Evolutionary conservation across 2,329 filamentous ascomycete species (phyloP).

Genomic region (Ophiostoma tasmaniense): DNA sequence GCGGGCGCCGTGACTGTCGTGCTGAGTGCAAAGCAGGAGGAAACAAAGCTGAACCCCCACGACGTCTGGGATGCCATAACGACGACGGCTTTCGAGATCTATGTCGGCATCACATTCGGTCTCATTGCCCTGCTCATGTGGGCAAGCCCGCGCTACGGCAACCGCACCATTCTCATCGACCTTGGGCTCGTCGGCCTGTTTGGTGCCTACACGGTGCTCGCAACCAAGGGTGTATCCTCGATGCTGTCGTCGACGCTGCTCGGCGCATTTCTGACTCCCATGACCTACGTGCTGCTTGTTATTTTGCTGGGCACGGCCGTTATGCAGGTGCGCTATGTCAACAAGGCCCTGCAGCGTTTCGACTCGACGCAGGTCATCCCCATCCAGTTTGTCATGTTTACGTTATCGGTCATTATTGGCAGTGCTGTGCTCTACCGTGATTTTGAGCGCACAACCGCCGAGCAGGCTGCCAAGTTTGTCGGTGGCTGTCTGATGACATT

Average conservation of each 20-base stretch:
- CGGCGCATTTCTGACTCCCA: conserved; percentile 80
- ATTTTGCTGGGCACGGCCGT: conserved; percentile 77
- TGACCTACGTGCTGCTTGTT: conserved; percentile 78
- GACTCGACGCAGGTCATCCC: conserved; percentile 97
- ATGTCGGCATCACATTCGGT: conserved; percentile 65
- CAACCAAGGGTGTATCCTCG: conserved; percentile 93
- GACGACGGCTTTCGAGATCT: conserved; percentile 81
- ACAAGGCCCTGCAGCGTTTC: conserved; percentile 78
- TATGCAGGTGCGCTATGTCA: conserved; percentile 96
- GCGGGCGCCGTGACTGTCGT: conserved; percentile 87
- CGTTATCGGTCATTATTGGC: conserved; percentile 86
- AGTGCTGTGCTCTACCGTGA: conserved; percentile 91
- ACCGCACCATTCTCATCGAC: conserved; percentile 80
- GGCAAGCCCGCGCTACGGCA: conserved; percentile 75
- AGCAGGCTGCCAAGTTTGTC: conserved; percentile 74
- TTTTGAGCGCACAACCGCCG: conserved; percentile 71
- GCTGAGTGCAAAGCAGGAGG: conserved; percentile 78
- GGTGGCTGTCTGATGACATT: conserved; percentile 90
- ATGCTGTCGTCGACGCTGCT: conserved; percentile 86
- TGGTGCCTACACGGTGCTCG: conserved; percentile 91
- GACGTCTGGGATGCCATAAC: conserved; percentile 88
- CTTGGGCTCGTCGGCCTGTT: conserved; percentile 88
- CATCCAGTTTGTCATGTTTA: conserved; percentile 95
- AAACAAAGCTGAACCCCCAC: conserved; percentile 82
- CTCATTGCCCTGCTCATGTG: conserved; percentile 73